Evolutionary conservation across 2,329 filamentous ascomycete genomes (phyloP), one percentile per base, ranked within the genome.

Genomic region (Trichoderma polysporum): DNA sequence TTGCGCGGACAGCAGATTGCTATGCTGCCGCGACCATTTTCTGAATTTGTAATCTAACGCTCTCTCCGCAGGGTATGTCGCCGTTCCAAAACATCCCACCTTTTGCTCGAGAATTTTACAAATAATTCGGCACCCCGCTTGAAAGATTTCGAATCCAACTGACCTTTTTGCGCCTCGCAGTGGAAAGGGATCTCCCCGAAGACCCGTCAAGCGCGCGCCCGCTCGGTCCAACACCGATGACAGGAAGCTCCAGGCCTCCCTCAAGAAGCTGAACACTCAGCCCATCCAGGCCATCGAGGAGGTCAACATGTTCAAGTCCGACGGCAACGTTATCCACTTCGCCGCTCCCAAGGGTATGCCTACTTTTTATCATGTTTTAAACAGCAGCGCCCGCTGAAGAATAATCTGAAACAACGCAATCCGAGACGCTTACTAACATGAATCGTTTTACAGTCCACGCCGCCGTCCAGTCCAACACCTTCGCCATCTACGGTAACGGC

Each of bases 271-370:
- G 82, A 98, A 98, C 84, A 94, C 97, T 68, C 95, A 99, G 89
- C 95, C 95, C 77, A 98, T 99, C 84, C 94, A 97, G 86, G 93
- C 92, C 73, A 99, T 99, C 77, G 95, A 99, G 90, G 95, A 99
- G 87, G 95, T 99, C 82, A 99, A 99, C 91, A 99, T 99, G 95
- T 99, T 99, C 91, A 99, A 99, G 91, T 91, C 92, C 80, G 95
- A 99, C 81, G 95, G 95, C 82, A 99, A 99, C 83, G 95, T 99
- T 82, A 98, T 99, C 79, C 95, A 99, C 89, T 99, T 99, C 81
- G 91, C 93, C 76, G 92, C 92, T 78, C 95, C 95, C 76, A 97
- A 97, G 88, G 95, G 95, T 98, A 84, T 79, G 88, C 85, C 22
- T 29, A 5, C 8, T n/a, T 4, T 22, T 12, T 5, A 3, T 31